Base-by-base conservation (phyloP, 495 filamentous ascomycete genomes). In the Penicillium nucicola region DNA sequence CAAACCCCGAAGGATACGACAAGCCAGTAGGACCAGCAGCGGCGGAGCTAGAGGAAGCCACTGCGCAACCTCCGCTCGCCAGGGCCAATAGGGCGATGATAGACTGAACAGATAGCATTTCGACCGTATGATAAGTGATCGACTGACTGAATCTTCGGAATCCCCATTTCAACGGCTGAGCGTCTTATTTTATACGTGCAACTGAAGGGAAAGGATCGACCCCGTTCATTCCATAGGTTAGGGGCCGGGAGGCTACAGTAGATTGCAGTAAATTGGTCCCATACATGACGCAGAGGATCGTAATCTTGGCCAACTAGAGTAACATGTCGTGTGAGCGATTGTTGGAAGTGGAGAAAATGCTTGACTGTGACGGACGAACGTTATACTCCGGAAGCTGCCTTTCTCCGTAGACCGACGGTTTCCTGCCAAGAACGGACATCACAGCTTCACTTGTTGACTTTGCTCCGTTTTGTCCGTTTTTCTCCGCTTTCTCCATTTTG, bases 1-100 rank as follows among this genome's bases (percentile, higher is more conserved):
- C 68, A 46, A 71, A 70, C 1, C 67, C 68, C 1, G 65, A 64
- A 1, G 66, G 52, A 38, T 60, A 69, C 10, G 52, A 54, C 1
- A 57, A 38, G 0, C 65, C 68, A 4, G 69, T 70, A 1, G 69
- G 67, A 7, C 47, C 55, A 3, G 62, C 30, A 20, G 34, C 48
- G 12, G 56, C 31, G 4, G 56, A 36, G 33, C 39, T 55, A 3
- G 50, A 45, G 18, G 48, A 34, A 11, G 37, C 34, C 30, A 45
- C 25, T 22, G 42, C 53, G 25, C 36, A 22, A 14, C 18, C 9
- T 15, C 19, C 40, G 28, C 36, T 38, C 14, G 39, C 36, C 5
- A 49, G 22, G 15, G 35, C 43, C n/a, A 40, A 28, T 3, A 55
- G 17, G 13, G 23, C 35, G 9, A 59, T 22, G 2, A 42, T 2